Percentiles rank a stretch among this genome's conserved stretches.
Conservation (phyloP, 345 rosid species). For the Hibiscus tridactylites region DNA sequence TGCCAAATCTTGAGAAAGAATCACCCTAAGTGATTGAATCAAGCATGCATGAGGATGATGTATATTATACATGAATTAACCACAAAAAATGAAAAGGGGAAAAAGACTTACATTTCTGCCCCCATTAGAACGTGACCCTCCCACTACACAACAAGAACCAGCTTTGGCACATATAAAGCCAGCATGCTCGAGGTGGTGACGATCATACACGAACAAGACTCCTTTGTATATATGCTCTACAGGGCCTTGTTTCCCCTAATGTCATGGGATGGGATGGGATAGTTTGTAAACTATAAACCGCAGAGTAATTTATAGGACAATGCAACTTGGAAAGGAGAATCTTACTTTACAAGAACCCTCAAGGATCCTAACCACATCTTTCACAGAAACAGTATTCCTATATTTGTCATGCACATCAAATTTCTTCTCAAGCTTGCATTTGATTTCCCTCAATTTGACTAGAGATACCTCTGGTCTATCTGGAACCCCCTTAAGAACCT, state of each 20-base stretch:
- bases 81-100: conserved; percentile 1
- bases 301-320: conserved; percentile 16
- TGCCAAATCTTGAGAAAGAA: conserved; percentile 51
- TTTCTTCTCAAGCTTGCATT: conserved; percentile 81
- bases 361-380: conserved; percentile 71
- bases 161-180: conserved; percentile 84
- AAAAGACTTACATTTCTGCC: conserved; percentile 56
- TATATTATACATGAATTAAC: not conserved
- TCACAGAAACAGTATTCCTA: conserved; percentile 60
- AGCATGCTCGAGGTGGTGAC: conserved; percentile 93
- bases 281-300: conserved; percentile 1
- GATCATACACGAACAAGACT: conserved; percentile 68
- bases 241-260: conserved; percentile 91
- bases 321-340: conserved; percentile 18
- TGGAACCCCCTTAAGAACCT: conserved; percentile 68
- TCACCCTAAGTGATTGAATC: conserved; percentile 43
- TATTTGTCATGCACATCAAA: conserved; percentile 55
- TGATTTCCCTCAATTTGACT: conserved; percentile 88
- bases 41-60: not conserved
- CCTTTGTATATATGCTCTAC: conserved; percentile 75
- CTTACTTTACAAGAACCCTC: conserved; percentile 93
- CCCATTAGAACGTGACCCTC: conserved; percentile 66
- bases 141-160: conserved; percentile 61
- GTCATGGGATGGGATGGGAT: conserved; percentile 5
- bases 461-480: conserved; percentile 77